phyloP scores from a whole-genome alignment of 345 rosid species.

The Populus deltoides region DNA sequence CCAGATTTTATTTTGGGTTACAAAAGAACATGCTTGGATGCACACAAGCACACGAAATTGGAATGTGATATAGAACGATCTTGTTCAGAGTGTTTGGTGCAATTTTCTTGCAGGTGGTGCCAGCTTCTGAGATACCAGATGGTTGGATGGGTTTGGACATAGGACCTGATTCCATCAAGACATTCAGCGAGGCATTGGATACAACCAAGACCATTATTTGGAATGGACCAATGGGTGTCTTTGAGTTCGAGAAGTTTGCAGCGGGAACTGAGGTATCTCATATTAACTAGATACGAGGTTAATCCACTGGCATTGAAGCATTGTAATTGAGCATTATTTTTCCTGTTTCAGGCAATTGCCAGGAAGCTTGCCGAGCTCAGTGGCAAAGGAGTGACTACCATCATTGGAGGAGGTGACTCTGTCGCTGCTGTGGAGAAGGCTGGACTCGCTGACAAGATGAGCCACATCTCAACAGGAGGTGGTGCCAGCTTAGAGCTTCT shows the following conservation, averaged over 20 bases:
- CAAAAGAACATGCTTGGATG: neutral
- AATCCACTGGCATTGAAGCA: neutral
- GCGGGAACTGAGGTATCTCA: conserved; percentile 72
- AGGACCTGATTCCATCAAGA: conserved; percentile 77
- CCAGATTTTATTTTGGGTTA: too few species aligned
- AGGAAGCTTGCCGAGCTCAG: conserved; percentile 83
- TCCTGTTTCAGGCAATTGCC: conserved; percentile 64
- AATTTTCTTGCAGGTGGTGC: conserved; percentile 54
- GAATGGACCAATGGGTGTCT: conserved; percentile 99
- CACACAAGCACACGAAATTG: neutral
- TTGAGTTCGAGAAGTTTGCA: conserved; percentile 89
- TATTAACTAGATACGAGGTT: neutral
- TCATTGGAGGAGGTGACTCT: conserved; percentile 95
- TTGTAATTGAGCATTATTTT: neutral
- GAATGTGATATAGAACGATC: neutral
- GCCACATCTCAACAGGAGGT: conserved; percentile 96
- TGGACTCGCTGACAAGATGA: conserved; percentile 90
- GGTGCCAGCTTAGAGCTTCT: conserved; percentile 97
- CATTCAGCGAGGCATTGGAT: conserved; percentile 64
- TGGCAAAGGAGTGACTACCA: conserved; percentile 83
- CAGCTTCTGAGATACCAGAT: conserved; percentile 75
- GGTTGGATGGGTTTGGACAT: conserved; percentile 98
- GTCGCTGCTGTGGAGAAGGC: conserved; percentile 96
- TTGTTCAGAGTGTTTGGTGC: neutral
- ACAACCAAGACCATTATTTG: conserved; percentile 77